Evolutionary conservation across 1,139 yeast genomes (phyloP).

Genomic region (Yamadazyma jaroonii): DNA sequence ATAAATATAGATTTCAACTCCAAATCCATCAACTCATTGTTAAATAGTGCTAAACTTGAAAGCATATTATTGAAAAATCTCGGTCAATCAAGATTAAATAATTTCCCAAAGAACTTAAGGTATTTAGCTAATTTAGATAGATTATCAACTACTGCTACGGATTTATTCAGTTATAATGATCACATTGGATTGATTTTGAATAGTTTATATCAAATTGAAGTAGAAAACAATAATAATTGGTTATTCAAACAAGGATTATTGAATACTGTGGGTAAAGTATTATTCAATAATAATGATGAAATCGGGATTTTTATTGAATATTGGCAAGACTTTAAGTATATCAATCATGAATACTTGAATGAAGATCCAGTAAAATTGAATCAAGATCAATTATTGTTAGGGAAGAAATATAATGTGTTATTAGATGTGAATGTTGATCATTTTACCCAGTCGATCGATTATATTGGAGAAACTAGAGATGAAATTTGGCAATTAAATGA

Average conservation of each 20-base stretch:
- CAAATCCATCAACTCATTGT: conserved; percentile 13
- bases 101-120: conserved; percentile 36
- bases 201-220: conserved; percentile 22
- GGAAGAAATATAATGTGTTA: conserved; percentile 11
- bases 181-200: conserved; percentile 28
- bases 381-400: conserved; percentile 7
- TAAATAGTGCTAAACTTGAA: conserved; percentile 18
- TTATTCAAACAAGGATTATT: conserved; percentile 20
- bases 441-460: conserved; percentile 12
- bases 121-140: conserved; percentile 38
- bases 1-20: conserved; percentile 14
- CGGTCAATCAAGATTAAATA: conserved; percentile 19
- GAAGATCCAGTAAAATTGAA: conserved; percentile 1
- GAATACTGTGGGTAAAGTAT: conserved; percentile 27
- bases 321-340: conserved; percentile 35
- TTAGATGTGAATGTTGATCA: conserved; percentile 10
- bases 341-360: conserved; percentile 22
- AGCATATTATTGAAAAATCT: conserved; percentile 28
- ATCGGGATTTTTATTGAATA: conserved; percentile 36
- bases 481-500: conserved; percentile 15
- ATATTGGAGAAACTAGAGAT: conserved; percentile 19
- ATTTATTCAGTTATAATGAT: conserved; percentile 33
- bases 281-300: conserved; percentile 24
- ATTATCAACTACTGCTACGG: conserved; percentile 28
- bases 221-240: conserved; percentile 15